Conservation (phyloP, 73 alveolate species). For the Tetrahymena borealis region DNA sequence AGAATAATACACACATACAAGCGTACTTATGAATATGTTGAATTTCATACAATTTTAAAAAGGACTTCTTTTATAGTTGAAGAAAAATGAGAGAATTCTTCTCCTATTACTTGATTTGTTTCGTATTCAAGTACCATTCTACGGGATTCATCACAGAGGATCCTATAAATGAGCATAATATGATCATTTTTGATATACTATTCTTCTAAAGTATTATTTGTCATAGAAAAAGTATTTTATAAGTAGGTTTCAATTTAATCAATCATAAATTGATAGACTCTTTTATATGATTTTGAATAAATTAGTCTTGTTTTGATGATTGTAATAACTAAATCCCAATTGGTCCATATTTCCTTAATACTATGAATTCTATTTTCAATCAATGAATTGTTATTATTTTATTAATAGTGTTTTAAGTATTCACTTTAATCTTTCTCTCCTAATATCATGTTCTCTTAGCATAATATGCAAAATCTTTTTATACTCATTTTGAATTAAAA, state of each 20-base stretch:
- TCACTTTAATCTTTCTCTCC: neutral
- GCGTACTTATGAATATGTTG: neutral
- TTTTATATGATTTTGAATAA: neutral
- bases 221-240: neutral
- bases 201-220: no score
- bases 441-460: neutral
- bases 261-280: neutral
- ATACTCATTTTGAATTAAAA: neutral
- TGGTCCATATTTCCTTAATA: neutral
- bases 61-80: neutral
- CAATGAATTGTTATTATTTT: neutral
- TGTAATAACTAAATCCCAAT: neutral
- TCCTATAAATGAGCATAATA: neutral
- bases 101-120: neutral
- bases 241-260: neutral
- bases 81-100: neutral
- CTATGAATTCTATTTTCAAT: neutral
- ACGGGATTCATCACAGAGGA: neutral
- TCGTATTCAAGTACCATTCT: neutral
- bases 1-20: neutral
- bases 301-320: neutral
- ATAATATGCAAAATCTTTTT: neutral
- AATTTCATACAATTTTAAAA: neutral
- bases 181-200: neutral
- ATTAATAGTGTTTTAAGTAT: neutral